A percentile compares a stretch with the other conserved stretches of the same genome.
These are phyloP conservation scores for Berberis thunbergii DNA, from an alignment of 164 flowering plant species.

Conservation along the genomic window DNA sequence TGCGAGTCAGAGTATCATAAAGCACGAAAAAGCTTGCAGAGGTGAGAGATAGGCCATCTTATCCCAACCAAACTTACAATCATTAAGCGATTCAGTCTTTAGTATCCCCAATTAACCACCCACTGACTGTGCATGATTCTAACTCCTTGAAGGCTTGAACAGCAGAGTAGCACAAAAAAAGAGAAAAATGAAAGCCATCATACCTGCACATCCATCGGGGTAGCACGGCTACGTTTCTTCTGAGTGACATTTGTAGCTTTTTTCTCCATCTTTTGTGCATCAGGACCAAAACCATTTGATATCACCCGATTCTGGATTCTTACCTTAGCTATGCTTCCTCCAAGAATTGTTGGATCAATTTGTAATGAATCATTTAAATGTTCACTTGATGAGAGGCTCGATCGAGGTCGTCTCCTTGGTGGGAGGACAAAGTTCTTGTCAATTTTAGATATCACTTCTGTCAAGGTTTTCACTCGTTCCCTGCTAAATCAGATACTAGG, in stretches of 20 bases:
- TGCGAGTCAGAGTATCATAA: too few species aligned
- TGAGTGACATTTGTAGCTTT: conserved; percentile 44
- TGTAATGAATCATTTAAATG: conserved; percentile 32
- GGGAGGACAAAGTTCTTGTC: conserved; percentile 51
- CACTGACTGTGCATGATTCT: not conserved
- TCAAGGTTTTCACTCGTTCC: conserved; percentile 49
- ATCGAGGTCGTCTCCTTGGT: conserved; percentile 68
- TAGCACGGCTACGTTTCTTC: conserved; percentile 76
- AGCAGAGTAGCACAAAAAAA: not conserved
- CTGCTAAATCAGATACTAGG: conserved; percentile 27
- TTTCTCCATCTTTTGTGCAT: conserved; percentile 58
- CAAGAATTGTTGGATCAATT: conserved; percentile 48
- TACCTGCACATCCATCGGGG: conserved; percentile 63
- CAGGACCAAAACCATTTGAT: conserved; percentile 38
- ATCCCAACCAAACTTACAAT: too few species aligned
- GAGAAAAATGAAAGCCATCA: conserved; percentile 2
- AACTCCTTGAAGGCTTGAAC: not conserved
- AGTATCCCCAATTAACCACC: not conserved
- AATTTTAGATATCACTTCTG: conserved; percentile 39
- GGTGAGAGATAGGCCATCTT: too few species aligned
- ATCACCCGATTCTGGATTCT: conserved; percentile 41
- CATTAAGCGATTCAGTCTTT: not conserved
- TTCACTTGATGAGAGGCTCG: conserved; percentile 44
- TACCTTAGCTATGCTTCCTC: conserved; percentile 43
- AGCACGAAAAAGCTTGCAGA: too few species aligned